Conservation (phyloP, 1,284 basidiomycete species). For the Irpex lacteus region DNA sequence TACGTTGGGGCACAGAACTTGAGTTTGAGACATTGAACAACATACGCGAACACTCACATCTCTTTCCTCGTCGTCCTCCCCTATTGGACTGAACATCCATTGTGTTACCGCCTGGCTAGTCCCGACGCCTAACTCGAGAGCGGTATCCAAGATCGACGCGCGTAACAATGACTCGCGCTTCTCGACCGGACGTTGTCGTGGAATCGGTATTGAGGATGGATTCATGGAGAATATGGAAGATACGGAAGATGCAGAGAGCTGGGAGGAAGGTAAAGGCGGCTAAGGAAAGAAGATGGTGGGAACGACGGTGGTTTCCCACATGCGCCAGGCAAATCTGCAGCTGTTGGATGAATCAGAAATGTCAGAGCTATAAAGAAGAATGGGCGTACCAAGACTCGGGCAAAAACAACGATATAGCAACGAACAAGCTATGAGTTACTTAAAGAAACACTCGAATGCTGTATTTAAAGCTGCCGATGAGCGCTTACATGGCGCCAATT, state of each 20-base stretch:
- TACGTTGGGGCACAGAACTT: constrained; percentile 7
- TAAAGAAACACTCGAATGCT: no score
- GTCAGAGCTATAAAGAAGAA: no score
- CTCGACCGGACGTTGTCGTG: constrained; percentile 15
- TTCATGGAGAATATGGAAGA: background rate
- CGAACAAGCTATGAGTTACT: no score
- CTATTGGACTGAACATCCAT: constrained; percentile 64
- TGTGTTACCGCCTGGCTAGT: constrained; percentile 53
- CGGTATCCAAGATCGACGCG: constrained; percentile 69
- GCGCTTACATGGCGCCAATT: no score
- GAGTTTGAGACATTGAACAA: constrained; percentile 4
- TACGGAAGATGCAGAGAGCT: background rate
- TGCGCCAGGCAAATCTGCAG: background rate
- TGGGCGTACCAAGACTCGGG: no score
- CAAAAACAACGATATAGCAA: no score
- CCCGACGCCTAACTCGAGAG: constrained; percentile 60
- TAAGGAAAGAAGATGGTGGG: background rate
- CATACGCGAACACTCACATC: constrained; percentile 18
- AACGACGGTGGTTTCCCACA: background rate
- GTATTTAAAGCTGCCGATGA: no score
- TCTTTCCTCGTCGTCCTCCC: constrained; percentile 48
- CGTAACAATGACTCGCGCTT: constrained; percentile 56
- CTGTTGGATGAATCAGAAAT: no score
- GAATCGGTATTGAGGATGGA: background rate
- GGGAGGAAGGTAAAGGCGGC: background rate